Conservation (phyloP, 176 grass and related monocot species). For the Juncus effusus region DNA sequence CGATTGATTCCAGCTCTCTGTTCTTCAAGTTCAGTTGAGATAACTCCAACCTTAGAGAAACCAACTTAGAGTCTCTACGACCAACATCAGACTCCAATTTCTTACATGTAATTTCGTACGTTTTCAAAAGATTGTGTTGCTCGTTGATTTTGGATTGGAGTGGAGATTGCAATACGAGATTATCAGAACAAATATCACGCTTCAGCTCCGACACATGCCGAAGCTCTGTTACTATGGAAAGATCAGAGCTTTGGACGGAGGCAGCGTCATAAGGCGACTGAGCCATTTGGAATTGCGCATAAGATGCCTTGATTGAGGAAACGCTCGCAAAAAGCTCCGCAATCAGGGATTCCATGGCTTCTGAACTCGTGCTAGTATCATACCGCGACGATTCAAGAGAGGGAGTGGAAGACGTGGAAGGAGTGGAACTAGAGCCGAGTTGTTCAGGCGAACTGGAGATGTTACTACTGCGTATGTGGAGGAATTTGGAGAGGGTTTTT, state of each 20-base stretch:
- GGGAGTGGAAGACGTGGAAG: neutral
- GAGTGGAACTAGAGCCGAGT: neutral
- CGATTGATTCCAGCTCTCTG: conserved; percentile 35
- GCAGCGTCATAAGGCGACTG: conserved; percentile 63
- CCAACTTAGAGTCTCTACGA: conserved; percentile 42
- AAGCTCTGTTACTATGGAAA: conserved; percentile 57
- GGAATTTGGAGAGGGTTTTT: neutral
- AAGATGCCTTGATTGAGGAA: conserved; percentile 84
- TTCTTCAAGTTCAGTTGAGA: conserved; percentile 20
- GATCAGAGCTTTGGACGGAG: conserved; percentile 55
- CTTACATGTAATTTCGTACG: conserved; percentile 56
- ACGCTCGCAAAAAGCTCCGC: conserved; percentile 56
- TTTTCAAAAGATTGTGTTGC: conserved; percentile 44
- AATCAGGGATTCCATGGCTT: conserved; percentile 39
- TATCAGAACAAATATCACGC: conserved; percentile 32
- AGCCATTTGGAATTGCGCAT: conserved; percentile 73
- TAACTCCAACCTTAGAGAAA: conserved; percentile 22
- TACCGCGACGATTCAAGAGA: neutral
- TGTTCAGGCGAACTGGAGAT: neutral
- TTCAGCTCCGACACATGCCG: conserved; percentile 60
- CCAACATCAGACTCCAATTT: conserved; percentile 65
- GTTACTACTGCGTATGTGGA: neutral
- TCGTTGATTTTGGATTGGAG: conserved; percentile 31
- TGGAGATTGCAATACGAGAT: conserved; percentile 3
- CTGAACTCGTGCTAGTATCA: neutral